phyloP scores from a whole-genome alignment of 2,329 filamentous ascomycete genomes.

The Diaporthe ilicicola region DNA sequence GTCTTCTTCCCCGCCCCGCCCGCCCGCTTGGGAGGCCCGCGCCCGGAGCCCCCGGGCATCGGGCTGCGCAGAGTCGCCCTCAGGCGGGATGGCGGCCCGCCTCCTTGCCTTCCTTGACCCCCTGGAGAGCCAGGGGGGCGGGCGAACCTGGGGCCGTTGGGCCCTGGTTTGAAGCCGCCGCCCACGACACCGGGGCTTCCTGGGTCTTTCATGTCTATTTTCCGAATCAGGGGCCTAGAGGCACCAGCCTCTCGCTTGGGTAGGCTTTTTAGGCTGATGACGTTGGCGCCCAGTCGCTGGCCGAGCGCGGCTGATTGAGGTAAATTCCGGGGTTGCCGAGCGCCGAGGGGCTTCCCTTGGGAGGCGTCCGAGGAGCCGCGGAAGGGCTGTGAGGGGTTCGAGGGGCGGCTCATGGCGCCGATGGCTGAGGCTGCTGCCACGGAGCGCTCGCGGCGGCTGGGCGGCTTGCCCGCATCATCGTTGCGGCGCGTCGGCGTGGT shows the following conservation, averaged over 20 bases:
- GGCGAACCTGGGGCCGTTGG: not conserved
- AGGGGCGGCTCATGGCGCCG: conserved; percentile 25
- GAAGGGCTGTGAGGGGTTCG: not conserved
- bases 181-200: not conserved
- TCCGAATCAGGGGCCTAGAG: not conserved
- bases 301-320: not conserved
- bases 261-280: conserved; percentile 31
- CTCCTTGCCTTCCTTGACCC: not conserved
- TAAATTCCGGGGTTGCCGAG: not conserved
- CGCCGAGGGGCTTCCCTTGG: not conserved
- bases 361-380: not conserved
- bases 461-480: conserved; percentile 23
- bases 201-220: not conserved
- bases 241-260: conserved; percentile 12
- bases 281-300: conserved; percentile 6
- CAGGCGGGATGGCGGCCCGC: not conserved
- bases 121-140: not conserved
- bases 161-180: not conserved
- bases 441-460: conserved; percentile 28
- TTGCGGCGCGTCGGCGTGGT: conserved; percentile 18
- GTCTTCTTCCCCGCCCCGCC: not conserved
- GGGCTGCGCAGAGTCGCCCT: not conserved
- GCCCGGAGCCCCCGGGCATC: not conserved
- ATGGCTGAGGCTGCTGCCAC: conserved; percentile 32
- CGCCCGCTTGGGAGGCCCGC: not conserved